Evolutionary conservation across 164 flowering plant species (phyloP), one percentile per base, ranked within the genome.

Genomic region (Tetracentron sinense): DNA sequence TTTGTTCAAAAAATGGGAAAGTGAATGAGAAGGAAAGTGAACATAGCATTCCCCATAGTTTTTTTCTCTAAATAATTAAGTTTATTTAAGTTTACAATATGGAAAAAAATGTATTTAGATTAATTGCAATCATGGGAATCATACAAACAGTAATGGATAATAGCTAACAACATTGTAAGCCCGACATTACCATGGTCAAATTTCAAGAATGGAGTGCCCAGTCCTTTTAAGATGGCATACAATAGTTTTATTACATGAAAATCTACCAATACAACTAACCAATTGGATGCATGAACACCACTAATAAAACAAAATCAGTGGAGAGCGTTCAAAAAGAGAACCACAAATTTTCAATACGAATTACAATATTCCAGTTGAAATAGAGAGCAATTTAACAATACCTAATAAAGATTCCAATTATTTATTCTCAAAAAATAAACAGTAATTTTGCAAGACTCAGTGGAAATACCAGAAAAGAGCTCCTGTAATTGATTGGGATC

Each of bases 381-480:
- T 10, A 4, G 8, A 38, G 44, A 38, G 14, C 6, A 33, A 33
- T 33, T 33, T 33, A 33, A 33, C 38, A 33, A 38, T 38, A 38
- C 8, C 14, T 38, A 16, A 38, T 8, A 38, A 38, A 38, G 1
- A 16, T 38, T 38, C 44, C 44, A 38, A 38, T 8, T n/a, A n/a
- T n/a, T 3, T 38, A 4, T 10, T 38, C 44, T 38, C 8, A 16
- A 38, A 38, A 10, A 38, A 38, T 3, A 38, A 3, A 38, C 8
- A 10, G 14, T 10, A 38, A 8, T 38, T 33, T 4, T 38, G 44
- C 11, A 8, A 8, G 14, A 38, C 14, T 2, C 14, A 8, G 10
- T 22, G 28, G 30, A 33, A 19, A 30, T 50, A 63, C 49, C 66
- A 25, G 58, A 63, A 35, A 23, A 25, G 21, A 53, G 26, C 30